phyloP scores from a whole-genome alignment of 352 stramenopile genomes.

The Phytophthora podocarpi region DNA sequence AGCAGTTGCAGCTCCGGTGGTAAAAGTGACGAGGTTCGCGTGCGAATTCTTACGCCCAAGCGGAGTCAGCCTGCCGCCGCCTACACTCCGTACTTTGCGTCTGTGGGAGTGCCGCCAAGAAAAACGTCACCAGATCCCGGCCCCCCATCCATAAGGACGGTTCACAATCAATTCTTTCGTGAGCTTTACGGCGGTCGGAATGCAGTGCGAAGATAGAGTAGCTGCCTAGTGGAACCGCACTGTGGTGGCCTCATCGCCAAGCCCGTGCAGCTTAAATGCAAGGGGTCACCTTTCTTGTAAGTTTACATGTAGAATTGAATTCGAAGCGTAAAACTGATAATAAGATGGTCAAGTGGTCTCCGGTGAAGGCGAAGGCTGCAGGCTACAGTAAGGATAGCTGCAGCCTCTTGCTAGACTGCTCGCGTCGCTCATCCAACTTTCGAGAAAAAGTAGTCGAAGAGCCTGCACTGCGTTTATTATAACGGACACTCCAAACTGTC shows the following conservation, averaged over 20 bases:
- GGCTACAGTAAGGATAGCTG: too few relatives aligned
- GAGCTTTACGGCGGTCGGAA: slow-evolving; percentile 28
- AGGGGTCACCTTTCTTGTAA: too few relatives aligned
- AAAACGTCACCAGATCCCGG: slow-evolving; percentile 1
- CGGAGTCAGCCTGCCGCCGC: slow-evolving; percentile 16
- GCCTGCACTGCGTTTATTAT: too few relatives aligned
- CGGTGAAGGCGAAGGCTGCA: too few relatives aligned
- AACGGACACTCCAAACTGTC: neutral
- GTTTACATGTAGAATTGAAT: too few relatives aligned
- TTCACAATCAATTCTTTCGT: slow-evolving; percentile 44
- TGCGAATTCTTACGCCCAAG: slow-evolving; percentile 29
- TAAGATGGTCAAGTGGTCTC: too few relatives aligned
- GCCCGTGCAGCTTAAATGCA: too few relatives aligned
- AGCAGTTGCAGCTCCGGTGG: slow-evolving; percentile 28
- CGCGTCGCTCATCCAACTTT: too few relatives aligned
- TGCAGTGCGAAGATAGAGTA: neutral
- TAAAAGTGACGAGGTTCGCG: slow-evolving; percentile 30
- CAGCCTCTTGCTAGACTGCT: too few relatives aligned
- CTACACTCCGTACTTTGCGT: slow-evolving; percentile 33
- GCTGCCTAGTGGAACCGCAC: neutral
- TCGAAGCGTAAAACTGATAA: too few relatives aligned
- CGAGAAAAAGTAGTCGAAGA: too few relatives aligned
- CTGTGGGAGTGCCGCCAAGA: slow-evolving; percentile 8
- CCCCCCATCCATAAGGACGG: slow-evolving; percentile 17
- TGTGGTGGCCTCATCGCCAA: too few relatives aligned